Percentiles rank a stretch among this genome's conserved stretches.
Evolutionary conservation across 2,329 filamentous ascomycete species (phyloP).

Genomic region (Colletotrichum tropicicola): DNA sequence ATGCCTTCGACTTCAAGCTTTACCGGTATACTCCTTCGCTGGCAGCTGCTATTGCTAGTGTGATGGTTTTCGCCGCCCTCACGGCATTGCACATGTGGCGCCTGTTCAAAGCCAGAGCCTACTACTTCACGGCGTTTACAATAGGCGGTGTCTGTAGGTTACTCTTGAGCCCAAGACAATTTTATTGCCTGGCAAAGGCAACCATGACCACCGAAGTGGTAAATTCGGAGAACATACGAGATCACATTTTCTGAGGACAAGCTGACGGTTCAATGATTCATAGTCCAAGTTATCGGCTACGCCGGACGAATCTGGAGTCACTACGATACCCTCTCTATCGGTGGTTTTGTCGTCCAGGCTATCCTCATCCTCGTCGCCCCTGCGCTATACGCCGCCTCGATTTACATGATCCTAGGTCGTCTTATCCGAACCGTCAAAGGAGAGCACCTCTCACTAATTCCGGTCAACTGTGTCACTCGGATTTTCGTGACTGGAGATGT

Average conservation of each 20-base stretch:
- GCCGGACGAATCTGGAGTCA: constrained; percentile 34
- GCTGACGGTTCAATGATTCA: not conserved
- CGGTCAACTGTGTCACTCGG: constrained; percentile 48
- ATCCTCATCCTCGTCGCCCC: constrained; percentile 35
- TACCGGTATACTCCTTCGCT: constrained; percentile 32
- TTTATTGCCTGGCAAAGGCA: too few species aligned
- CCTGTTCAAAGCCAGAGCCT: constrained; percentile 11
- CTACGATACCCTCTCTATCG: constrained; percentile 17
- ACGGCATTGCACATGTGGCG: constrained; percentile 19
- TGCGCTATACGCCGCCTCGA: constrained; percentile 30
- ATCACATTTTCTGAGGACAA: not conserved
- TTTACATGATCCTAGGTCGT: constrained; percentile 40
- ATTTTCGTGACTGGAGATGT: constrained; percentile 58
- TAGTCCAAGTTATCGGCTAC: constrained; percentile 35
- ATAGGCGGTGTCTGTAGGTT: constrained; percentile 31
- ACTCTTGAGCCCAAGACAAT: fast-evolving
- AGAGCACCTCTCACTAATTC: constrained; percentile 32
- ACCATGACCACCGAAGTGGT: too few species aligned
- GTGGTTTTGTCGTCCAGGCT: constrained; percentile 35
- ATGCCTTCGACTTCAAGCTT: constrained; percentile 26
- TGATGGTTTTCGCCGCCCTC: constrained; percentile 17
- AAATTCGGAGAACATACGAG: too few species aligned
- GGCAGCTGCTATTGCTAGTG: constrained; percentile 15
- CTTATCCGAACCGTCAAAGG: constrained; percentile 39
- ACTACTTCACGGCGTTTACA: constrained; percentile 29